Evolutionary conservation across 805 yeast genomes (phyloP).

Genomic region (Suhomyces emberorum): DNA sequence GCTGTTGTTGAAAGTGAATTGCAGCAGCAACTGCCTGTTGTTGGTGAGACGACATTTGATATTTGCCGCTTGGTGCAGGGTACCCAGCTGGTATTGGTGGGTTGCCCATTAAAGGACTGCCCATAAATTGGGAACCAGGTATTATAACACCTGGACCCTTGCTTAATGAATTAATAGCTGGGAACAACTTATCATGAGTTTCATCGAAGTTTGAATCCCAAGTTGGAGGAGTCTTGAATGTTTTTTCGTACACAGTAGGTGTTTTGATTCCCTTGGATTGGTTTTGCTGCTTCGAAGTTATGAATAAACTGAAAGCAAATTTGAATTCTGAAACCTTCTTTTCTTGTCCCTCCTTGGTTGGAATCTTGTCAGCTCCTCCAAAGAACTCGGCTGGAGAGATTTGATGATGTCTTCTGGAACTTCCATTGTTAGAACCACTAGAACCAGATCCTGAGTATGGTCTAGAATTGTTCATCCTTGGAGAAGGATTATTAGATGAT

Average conservation of each 20-base stretch:
- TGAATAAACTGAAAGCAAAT: constrained; percentile 50
- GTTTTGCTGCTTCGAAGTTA: constrained; percentile 38
- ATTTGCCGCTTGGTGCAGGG: constrained; percentile 16
- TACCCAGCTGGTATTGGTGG: constrained; percentile 15
- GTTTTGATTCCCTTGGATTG: constrained; percentile 28
- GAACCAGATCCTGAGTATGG: constrained; percentile 26
- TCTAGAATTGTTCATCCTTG: constrained; percentile 30
- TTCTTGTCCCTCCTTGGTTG: constrained; percentile 35
- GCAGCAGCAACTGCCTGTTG: constrained; percentile 21
- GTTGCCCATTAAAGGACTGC: constrained; percentile 29
- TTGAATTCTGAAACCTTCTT: constrained; percentile 36
- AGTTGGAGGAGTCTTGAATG: constrained; percentile 74
- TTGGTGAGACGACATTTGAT: constrained; percentile 31
- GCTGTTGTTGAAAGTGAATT: constrained; percentile 25
- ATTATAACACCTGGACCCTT: constrained; percentile 15
- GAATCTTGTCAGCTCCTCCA: constrained; percentile 37
- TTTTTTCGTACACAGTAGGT: constrained; percentile 48
- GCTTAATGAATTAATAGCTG: constrained; percentile 22
- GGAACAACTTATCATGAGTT: constrained; percentile 51
- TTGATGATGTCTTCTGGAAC: constrained; percentile 28
- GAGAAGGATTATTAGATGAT: constrained; percentile 31
- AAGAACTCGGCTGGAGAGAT: constrained; percentile 41
- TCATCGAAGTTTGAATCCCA: constrained; percentile 64
- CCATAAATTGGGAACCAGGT: constrained; percentile 24
- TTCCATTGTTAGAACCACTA: background rate